Percentiles rank a stretch among this genome's conserved stretches.
These are phyloP conservation scores for Tulasnella sp. DNA, from an alignment of 768 basidiomycete species.

Conservation along the genomic window DNA sequence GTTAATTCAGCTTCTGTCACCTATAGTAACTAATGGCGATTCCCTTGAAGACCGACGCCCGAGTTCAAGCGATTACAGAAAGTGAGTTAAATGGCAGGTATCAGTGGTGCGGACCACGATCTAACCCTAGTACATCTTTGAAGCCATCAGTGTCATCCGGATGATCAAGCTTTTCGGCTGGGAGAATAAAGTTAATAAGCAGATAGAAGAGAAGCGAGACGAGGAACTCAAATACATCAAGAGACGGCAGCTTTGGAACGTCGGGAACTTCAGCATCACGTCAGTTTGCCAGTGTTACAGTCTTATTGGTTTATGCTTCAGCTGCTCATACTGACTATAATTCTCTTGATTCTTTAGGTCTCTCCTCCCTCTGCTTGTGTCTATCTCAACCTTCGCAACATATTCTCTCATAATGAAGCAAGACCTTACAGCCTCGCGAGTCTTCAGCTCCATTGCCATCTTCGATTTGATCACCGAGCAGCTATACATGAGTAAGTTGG, in stretches of 20 bases:
- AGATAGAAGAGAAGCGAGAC: constrained; percentile 47
- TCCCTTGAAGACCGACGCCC: constrained; percentile 38
- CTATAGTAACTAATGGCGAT: neutral
- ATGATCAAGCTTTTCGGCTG: constrained; percentile 62
- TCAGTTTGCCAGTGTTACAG: constrained; percentile 22
- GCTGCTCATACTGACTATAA: neutral
- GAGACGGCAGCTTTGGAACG: constrained; percentile 41
- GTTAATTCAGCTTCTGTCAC: neutral
- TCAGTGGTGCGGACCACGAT: neutral
- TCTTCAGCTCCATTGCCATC: constrained; percentile 41
- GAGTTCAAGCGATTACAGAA: constrained; percentile 54
- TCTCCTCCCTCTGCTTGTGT: constrained; percentile 50
- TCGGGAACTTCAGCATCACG: constrained; percentile 38
- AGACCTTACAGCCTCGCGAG: constrained; percentile 31
- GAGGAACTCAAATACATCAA: constrained; percentile 49
- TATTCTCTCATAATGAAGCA: constrained; percentile 35
- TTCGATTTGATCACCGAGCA: constrained; percentile 52
- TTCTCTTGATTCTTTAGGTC: constrained; percentile 31
- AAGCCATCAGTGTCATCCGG: constrained; percentile 46
- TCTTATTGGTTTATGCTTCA: constrained; percentile 1
- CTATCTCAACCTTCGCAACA: constrained; percentile 52
- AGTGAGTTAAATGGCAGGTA: constrained; percentile 30
- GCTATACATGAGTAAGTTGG: constrained; percentile 4
- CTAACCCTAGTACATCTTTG: neutral
- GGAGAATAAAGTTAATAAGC: constrained; percentile 39